Evolutionary conservation across 225 moss, liverwort and hornwort species (phyloP), one percentile per base, ranked within the genome.

Genomic region (Climacium dendroides): DNA sequence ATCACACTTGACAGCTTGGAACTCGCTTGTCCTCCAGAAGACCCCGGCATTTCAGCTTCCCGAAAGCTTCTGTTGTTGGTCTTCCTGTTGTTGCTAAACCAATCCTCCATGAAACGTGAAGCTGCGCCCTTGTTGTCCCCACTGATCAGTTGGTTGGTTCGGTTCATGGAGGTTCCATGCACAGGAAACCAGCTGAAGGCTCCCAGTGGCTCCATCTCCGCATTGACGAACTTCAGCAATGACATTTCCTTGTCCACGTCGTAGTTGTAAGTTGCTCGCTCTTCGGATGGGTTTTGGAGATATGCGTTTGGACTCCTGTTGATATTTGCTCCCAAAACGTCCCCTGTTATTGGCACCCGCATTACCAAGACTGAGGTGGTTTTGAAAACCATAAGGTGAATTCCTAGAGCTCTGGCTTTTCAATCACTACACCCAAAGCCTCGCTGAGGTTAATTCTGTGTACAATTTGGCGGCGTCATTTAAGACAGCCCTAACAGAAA

Each of bases 81-180:
- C 24, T 48, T 63, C 15, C 47, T 62, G 62, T 78, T 85, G 64
- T 74, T 80, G 45, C 62, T 74, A 83, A 91, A 93, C 95, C 95
- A 97, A 64, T 97, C 95, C 81, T 97, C 96, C 95, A 95, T 96
- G 37, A 95, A 95, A 4, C 96, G 96, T 47, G 97, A 93, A 66
- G 97, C 96, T 43, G 94, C 95, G 58, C 97, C 96, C 85, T 97
- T 96, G 60, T 97, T 97, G 74, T 97, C 97, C 30, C 96, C 96
- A 70, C 97, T 97, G 58, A 97, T 95, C 22, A 97, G 87, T 25
- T 43, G 87, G 87, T 97, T 97, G 32, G 95, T 95, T 58, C 93
- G 84, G 62, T 95, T 96, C 96, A 97, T 94, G 10, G 97, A 96
- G 22, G 96, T 96, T 71, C 97, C 96, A 39, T 96, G 97, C 6